Conservation (phyloP, 1,284 basidiomycete species). For the Heterobasidion occidentale region DNA sequence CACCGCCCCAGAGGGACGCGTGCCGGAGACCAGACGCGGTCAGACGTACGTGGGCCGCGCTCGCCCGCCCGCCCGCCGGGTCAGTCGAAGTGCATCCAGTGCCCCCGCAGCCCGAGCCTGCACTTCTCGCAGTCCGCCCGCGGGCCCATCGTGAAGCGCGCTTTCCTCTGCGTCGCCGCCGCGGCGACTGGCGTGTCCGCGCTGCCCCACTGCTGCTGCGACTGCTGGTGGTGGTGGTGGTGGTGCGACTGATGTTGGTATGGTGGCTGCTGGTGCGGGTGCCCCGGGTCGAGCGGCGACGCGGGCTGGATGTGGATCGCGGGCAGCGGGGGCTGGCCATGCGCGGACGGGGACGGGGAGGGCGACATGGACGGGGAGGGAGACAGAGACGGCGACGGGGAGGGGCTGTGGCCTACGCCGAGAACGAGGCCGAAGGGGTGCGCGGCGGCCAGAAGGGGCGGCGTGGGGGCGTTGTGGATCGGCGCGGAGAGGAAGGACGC, state of each 20-base stretch:
- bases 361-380: neutral
- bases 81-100: constrained; percentile 59
- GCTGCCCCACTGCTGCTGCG: neutral
- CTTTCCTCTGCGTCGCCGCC: neutral
- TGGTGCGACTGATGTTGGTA: neutral
- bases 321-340: neutral
- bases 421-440: neutral
- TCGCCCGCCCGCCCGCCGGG: neutral
- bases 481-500: neutral
- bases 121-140: constrained; percentile 67
- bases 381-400: neutral
- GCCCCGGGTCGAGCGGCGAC: neutral
- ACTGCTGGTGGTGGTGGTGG: neutral
- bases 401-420: neutral
- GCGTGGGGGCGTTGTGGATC: neutral
- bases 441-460: neutral
- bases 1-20: too few species aligned
- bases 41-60: neutral
- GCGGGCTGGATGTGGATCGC: neutral
- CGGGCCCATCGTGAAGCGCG: constrained; percentile 63
- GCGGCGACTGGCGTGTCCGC: too few species aligned
- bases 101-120: constrained; percentile 56
- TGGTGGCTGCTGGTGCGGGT: neutral
- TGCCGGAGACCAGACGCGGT: too few species aligned
- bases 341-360: neutral